Conservation (phyloP, 2,329 filamentous ascomycete species). For the Aciculosporium take region DNA sequence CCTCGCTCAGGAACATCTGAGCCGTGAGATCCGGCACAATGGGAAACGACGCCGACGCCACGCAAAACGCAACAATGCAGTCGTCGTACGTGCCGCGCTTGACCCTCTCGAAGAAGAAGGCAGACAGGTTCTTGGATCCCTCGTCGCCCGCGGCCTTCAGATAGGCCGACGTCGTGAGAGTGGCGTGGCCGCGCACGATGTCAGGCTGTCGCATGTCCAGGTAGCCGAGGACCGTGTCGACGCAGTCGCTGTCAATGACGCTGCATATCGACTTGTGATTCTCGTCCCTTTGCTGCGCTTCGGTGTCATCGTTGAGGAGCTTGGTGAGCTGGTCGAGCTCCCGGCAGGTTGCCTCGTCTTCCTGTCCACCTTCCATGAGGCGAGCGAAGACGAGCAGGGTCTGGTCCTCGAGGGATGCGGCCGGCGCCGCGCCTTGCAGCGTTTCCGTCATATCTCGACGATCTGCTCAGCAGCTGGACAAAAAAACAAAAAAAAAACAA, state of each 20-base stretch:
- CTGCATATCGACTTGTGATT: constrained; percentile 35
- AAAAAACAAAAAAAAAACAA: too few species aligned
- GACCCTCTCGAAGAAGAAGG: constrained; percentile 61
- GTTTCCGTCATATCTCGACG: constrained; percentile 20
- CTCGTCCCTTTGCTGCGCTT: constrained; percentile 28
- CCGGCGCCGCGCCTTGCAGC: constrained; percentile 15
- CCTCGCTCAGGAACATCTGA: constrained; percentile 73
- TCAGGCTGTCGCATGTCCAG: constrained; percentile 70
- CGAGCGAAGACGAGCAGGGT: constrained; percentile 71
- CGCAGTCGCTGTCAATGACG: constrained; percentile 57
- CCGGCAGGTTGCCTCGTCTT: constrained; percentile 55
- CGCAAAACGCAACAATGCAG: constrained; percentile 82
- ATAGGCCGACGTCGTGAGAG: constrained; percentile 68
- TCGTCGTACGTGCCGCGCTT: constrained; percentile 70
- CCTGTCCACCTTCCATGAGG: constrained; percentile 79
- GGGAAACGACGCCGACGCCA: constrained; percentile 78
- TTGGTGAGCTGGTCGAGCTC: constrained; percentile 45
- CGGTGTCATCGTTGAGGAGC: constrained; percentile 41
- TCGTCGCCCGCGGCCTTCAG: constrained; percentile 61
- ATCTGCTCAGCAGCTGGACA: too few species aligned
- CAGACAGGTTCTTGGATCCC: constrained; percentile 54
- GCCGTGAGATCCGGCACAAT: constrained; percentile 63
- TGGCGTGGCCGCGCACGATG: constrained; percentile 65
- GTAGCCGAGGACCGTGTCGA: constrained; percentile 75
- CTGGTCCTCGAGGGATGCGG: constrained; percentile 39